Percentiles rank a stretch among this genome's conserved stretches.
Evolutionary conservation across 805 yeast species (phyloP).

Genomic region (Candida easanensis): DNA sequence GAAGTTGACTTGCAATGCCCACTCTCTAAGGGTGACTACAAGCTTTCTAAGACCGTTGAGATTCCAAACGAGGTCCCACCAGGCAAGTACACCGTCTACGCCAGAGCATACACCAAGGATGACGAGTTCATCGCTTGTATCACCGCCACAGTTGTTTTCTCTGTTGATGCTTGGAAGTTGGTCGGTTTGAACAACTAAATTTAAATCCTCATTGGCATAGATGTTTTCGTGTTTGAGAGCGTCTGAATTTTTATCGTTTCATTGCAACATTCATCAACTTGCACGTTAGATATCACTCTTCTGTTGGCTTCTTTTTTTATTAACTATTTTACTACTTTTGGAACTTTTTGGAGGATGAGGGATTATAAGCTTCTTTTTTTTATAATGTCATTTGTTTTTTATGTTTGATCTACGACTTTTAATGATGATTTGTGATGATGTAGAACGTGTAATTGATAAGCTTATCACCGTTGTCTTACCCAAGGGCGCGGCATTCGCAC

Average conservation of each 20-base stretch:
- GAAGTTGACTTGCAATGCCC: constrained; percentile 90
- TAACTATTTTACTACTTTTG: too few species aligned
- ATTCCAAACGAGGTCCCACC: constrained; percentile 94
- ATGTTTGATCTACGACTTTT: neutral
- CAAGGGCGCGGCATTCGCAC: too few species aligned
- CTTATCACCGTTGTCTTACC: too few species aligned
- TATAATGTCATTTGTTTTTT: neutral
- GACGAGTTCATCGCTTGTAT: constrained; percentile 84
- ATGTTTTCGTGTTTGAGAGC: too few species aligned
- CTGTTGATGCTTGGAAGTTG: constrained; percentile 31
- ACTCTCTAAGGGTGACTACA: constrained; percentile 62
- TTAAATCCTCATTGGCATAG: neutral
- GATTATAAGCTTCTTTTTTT: neutral
- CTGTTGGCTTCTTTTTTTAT: neutral
- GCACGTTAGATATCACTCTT: too few species aligned
- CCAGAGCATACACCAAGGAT: constrained; percentile 84
- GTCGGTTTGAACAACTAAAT: constrained; percentile 6
- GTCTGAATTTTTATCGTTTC: neutral
- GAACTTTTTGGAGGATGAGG: too few species aligned
- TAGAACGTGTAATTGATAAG: neutral
- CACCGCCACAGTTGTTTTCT: constrained; percentile 59
- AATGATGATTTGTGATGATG: neutral
- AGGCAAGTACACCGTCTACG: constrained; percentile 82
- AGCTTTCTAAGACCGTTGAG: constrained; percentile 67
- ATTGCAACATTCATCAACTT: neutral